These are phyloP conservation scores for Pseudogymnoascus sp. DNA, from an alignment of 2,329 filamentous ascomycete species.

Conservation along the genomic window DNA sequence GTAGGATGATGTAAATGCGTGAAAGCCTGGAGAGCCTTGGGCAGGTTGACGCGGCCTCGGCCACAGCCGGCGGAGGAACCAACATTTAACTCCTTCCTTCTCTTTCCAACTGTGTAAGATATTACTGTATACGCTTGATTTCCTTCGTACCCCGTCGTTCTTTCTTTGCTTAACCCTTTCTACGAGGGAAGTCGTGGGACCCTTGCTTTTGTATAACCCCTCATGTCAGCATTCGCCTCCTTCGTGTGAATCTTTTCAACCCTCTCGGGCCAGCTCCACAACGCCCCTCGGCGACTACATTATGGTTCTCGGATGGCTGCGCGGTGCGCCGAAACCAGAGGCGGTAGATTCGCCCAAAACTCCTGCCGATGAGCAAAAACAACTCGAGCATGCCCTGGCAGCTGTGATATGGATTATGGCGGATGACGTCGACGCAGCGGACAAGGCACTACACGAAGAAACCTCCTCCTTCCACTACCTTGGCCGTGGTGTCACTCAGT, in stretches of 20 bases:
- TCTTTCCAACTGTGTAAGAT: background rate
- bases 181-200: background rate
- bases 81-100: background rate
- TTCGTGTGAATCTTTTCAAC: background rate
- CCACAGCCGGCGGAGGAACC: background rate
- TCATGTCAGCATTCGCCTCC: background rate
- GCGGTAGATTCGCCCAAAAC: constrained; percentile 17
- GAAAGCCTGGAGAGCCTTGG: background rate
- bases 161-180: background rate
- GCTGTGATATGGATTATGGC: constrained; percentile 73
- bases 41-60: constrained; percentile 1
- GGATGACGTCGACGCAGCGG: constrained; percentile 81
- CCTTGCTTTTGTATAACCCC: background rate
- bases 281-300: background rate
- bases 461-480: constrained; percentile 84
- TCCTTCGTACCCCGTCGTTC: background rate
- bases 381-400: constrained; percentile 54
- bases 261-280: background rate
- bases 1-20: background rate
- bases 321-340: background rate
- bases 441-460: constrained; percentile 62
- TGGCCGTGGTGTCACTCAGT: constrained; percentile 71
- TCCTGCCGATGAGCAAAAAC: constrained; percentile 40
- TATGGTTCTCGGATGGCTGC: constrained; percentile 7
- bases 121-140: background rate